Evolutionary conservation across 2,329 filamentous ascomycete species (phyloP).

Genomic region (Diplodia sapinea): DNA sequence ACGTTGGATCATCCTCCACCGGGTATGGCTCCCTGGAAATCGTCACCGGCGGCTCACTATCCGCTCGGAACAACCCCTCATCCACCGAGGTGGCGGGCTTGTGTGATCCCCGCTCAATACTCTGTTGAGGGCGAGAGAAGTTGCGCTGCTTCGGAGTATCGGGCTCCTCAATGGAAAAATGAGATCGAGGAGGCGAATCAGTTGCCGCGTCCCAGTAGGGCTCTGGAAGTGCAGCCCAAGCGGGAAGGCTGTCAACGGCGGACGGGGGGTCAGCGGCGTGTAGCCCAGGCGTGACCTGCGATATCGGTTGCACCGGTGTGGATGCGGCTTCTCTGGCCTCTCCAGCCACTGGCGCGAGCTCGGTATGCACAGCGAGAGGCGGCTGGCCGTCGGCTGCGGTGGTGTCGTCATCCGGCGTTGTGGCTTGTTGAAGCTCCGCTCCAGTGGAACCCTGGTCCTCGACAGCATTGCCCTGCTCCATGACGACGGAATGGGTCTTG

Average conservation of each 20-base stretch:
- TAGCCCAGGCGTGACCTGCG: not conserved
- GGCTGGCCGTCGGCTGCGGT: not conserved
- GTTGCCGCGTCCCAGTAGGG: constrained; percentile 13
- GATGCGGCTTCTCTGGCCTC: not conserved
- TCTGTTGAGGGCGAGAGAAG: not conserved
- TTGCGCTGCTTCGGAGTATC: not conserved
- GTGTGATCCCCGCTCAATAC: not conserved
- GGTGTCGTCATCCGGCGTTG: not conserved
- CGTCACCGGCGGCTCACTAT: constrained; percentile 15
- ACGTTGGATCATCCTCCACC: constrained; percentile 12
- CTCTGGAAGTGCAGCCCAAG: constrained; percentile 17
- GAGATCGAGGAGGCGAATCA: not conserved
- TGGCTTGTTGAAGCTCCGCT: not conserved
- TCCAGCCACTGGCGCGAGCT: not conserved
- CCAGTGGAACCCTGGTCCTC: not conserved
- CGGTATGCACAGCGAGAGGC: not conserved
- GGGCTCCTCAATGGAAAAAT: not conserved
- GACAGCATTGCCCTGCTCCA: not conserved
- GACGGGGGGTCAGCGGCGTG: not conserved
- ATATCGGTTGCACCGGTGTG: not conserved
- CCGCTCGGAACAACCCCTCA: not conserved
- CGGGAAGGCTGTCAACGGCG: not conserved
- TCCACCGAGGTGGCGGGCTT: not conserved
- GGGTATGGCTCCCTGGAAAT: constrained; percentile 19
- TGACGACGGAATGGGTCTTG: not conserved